phyloP scores from a whole-genome alignment of 2,329 filamentous ascomycete species.

The Emergomyces orientalis region DNA sequence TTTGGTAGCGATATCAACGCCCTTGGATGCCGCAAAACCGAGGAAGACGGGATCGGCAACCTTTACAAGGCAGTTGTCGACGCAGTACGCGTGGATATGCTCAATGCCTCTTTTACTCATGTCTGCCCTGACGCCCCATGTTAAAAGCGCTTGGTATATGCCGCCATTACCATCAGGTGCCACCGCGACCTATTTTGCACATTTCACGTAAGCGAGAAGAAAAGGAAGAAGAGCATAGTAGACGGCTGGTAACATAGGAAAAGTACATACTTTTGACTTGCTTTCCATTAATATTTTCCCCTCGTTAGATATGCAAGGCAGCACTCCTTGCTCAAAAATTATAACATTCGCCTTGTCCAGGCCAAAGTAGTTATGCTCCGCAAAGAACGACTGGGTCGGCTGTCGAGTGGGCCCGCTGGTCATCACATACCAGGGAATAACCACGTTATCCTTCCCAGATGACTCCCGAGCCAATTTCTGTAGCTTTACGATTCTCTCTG shows the following conservation, averaged over 20 bases:
- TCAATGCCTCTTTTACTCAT: slow-evolving; percentile 83
- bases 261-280: slow-evolving; percentile 59
- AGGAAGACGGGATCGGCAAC: slow-evolving; percentile 96
- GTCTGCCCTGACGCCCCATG: slow-evolving; percentile 70
- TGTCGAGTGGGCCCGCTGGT: slow-evolving; percentile 88
- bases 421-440: slow-evolving; percentile 98
- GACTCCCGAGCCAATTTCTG: slow-evolving; percentile 70
- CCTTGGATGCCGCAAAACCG: slow-evolving; percentile 77
- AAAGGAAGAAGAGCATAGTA: background rate
- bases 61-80: slow-evolving; percentile 98
- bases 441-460: slow-evolving; percentile 49
- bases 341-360: slow-evolving; percentile 73
- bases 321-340: slow-evolving; percentile 93
- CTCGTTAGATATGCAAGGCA: slow-evolving; percentile 94
- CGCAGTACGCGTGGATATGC: slow-evolving; percentile 96
- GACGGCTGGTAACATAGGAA: background rate
- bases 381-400: slow-evolving; percentile 89
- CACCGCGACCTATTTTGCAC: slow-evolving; percentile 57
- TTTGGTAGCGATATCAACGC: slow-evolving; percentile 95
- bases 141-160: slow-evolving; percentile 83
- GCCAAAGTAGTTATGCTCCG: slow-evolving; percentile 84
- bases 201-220: slow-evolving; percentile 10
- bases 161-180: slow-evolving; percentile 96
- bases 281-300: slow-evolving; percentile 91
- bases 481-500: slow-evolving; percentile 80